Evolutionary conservation across 2,329 filamentous ascomycete species (phyloP).

Genomic region (Aspergillus fijiensis): DNA sequence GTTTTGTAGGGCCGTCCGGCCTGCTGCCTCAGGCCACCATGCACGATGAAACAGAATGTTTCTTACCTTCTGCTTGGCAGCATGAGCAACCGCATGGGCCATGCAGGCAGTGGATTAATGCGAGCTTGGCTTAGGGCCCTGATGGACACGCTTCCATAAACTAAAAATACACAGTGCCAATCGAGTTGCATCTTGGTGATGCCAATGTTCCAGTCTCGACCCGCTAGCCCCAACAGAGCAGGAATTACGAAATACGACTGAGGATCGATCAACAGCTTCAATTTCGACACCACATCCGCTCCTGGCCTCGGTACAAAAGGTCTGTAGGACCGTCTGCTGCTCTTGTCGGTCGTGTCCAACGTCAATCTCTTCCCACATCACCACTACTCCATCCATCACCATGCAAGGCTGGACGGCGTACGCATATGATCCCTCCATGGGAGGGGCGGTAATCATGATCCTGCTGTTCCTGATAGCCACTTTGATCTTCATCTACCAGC

Average conservation of each 20-base stretch:
- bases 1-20: too few relatives aligned
- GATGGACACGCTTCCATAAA: too few relatives aligned
- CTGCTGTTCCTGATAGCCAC: neutral
- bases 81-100: too few relatives aligned
- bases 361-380: neutral
- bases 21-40: too few relatives aligned
- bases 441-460: slow-evolving; percentile 1
- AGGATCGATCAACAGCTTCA: neutral
- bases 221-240: neutral
- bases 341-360: neutral
- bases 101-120: too few relatives aligned
- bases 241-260: slow-evolving; percentile 1
- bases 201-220: neutral
- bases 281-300: neutral
- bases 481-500: slow-evolving; percentile 1
- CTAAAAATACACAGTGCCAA: too few relatives aligned
- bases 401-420: slow-evolving; percentile 6
- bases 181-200: neutral
- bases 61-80: too few relatives aligned
- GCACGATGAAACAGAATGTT: too few relatives aligned
- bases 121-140: too few relatives aligned
- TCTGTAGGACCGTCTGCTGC: neutral
- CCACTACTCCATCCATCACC: neutral
- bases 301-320: neutral
- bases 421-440: slow-evolving; percentile 6